Evolutionary conservation across 169 alveolate genomes (phyloP).

Genomic region (Plasmodium gallinaceum): DNA sequence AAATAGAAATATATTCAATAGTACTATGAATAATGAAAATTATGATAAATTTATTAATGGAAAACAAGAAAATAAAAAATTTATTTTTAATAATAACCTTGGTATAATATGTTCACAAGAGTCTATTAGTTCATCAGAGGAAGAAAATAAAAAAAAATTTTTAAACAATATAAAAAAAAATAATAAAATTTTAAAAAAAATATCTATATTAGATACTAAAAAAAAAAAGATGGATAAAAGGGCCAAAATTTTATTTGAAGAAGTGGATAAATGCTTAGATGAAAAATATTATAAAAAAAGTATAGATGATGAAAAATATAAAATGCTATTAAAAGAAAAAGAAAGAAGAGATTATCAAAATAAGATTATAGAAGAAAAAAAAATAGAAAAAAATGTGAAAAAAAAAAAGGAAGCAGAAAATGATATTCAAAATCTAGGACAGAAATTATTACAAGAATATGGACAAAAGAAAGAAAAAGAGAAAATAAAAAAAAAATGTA

Average conservation of each 20-base stretch:
- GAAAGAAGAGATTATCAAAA: conserved; percentile 3
- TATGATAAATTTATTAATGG: neutral
- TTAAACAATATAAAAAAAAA: conserved; percentile 19
- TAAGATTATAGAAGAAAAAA: neutral
- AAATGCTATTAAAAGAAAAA: neutral
- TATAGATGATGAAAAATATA: neutral
- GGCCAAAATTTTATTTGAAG: conserved; percentile 17
- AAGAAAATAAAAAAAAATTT: neutral
- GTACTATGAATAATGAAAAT: conserved; percentile 3
- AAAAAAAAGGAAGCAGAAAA: neutral
- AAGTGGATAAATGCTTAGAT: conserved; percentile 21
- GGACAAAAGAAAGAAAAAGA: neutral
- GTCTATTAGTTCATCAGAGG: conserved; percentile 12
- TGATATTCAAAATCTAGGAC: no score
- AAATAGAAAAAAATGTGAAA: neutral
- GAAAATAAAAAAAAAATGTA: neutral
- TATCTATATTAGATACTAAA: conserved; percentile 23
- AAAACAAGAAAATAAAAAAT: conserved; percentile 13
- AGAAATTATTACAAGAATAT: neutral
- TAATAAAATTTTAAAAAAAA: conserved; percentile 15
- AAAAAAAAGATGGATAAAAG: conserved; percentile 9
- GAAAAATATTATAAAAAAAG: neutral
- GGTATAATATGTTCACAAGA: conserved; percentile 1
- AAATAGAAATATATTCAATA: conserved; percentile 4
- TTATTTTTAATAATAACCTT: neutral